A percentile compares a stretch with the other conserved stretches of the same genome.
These are phyloP conservation scores for Picochlorum sp. DNA, from an alignment of 139 green algal species.

Conservation along the genomic window DNA sequence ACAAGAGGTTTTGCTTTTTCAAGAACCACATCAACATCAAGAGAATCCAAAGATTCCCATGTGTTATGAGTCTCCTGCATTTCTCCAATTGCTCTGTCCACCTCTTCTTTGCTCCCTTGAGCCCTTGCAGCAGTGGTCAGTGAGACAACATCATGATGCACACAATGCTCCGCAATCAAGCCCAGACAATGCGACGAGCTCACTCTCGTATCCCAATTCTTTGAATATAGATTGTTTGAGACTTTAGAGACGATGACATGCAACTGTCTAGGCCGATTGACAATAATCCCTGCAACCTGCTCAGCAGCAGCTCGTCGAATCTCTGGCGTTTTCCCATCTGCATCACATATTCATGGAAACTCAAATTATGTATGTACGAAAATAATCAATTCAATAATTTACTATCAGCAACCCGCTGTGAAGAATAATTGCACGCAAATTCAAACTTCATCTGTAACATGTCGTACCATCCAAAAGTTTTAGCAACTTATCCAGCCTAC, in stretches of 20 bases:
- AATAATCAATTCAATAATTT: no score
- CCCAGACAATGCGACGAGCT: slow-evolving; percentile 66
- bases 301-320: slow-evolving; percentile 61
- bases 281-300: slow-evolving; percentile 69
- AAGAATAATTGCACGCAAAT: neutral
- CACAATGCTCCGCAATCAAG: slow-evolving; percentile 55
- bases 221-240: slow-evolving; percentile 39
- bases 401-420: no score
- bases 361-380: no score
- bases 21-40: slow-evolving; percentile 58
- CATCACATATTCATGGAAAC: neutral
- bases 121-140: slow-evolving; percentile 9
- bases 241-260: slow-evolving; percentile 57
- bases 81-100: neutral
- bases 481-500: slow-evolving; percentile 55
- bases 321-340: slow-evolving; percentile 55
- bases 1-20: slow-evolving; percentile 58
- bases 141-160: slow-evolving; percentile 43
- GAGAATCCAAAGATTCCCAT: slow-evolving; percentile 19
- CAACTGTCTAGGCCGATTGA: slow-evolving; percentile 59
- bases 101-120: neutral
- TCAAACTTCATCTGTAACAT: neutral
- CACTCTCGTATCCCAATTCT: slow-evolving; percentile 69
- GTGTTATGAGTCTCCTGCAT: neutral
- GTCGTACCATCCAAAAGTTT: slow-evolving; percentile 57